These are phyloP conservation scores for Suillus brevipes DNA, from an alignment of 768 basidiomycete genomes.

Conservation along the genomic window DNA sequence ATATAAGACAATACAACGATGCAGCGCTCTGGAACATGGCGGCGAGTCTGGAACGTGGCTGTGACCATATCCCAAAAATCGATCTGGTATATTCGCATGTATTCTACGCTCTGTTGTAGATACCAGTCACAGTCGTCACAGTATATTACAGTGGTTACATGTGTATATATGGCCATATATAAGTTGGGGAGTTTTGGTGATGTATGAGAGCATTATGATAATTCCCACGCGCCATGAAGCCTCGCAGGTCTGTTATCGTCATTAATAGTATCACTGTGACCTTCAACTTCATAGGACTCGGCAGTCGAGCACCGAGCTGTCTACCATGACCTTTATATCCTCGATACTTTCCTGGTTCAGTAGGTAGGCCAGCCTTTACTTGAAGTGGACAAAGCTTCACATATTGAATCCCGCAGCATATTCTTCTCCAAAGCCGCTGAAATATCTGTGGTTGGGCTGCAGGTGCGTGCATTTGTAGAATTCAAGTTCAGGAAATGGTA, in stretches of 20 bases:
- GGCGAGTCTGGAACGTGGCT: background rate
- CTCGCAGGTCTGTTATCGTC: background rate
- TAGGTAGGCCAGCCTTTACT: conserved; percentile 34
- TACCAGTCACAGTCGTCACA: background rate
- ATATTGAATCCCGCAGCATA: conserved; percentile 42
- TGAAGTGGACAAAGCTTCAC: background rate
- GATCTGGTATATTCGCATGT: background rate
- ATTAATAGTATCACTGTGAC: background rate
- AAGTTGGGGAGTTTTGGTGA: background rate
- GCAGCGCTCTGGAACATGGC: no score
- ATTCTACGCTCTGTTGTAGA: background rate
- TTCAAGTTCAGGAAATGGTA: conserved; percentile 1
- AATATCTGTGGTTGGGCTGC: conserved; percentile 88
- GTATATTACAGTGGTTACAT: background rate
- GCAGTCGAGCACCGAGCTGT: background rate
- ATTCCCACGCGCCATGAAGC: background rate
- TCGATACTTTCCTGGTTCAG: conserved; percentile 60
- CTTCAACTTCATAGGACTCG: background rate
- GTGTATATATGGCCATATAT: background rate
- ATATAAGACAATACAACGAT: no score
- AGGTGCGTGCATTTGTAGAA: conserved; percentile 44
- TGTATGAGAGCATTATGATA: no score
- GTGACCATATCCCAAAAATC: background rate
- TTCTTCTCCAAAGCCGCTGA: conserved; percentile 90
- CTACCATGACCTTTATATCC: conserved; percentile 48